A percentile compares a stretch with the other conserved stretches of the same genome.
phyloP scores from a whole-genome alignment of 2,329 filamentous ascomycete species.

The Hansfordia pulvinata region DNA sequence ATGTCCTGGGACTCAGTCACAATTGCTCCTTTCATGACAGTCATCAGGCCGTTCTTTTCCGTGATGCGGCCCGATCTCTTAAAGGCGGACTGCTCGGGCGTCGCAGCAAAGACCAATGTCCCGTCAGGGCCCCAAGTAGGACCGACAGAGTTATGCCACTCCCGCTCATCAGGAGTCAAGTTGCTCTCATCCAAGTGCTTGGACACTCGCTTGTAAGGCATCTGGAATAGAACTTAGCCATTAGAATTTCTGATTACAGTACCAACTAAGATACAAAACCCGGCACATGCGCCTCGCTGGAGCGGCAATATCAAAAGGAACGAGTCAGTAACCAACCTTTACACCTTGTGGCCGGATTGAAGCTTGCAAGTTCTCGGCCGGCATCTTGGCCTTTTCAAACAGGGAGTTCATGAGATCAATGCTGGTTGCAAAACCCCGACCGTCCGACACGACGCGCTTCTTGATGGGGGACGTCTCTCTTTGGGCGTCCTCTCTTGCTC shows the following conservation, averaged over 20 bases:
- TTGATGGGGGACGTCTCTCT: conserved; percentile 15
- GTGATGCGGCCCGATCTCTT: conserved; percentile 15
- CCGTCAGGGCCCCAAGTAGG: conserved; percentile 69
- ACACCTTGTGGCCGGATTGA: conserved; percentile 46
- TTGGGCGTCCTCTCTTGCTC: conserved; percentile 14
- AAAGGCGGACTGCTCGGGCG: conserved; percentile 15
- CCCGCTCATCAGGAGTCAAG: conserved; percentile 49
- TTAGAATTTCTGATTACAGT: conserved; percentile 17
- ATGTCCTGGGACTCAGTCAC: conserved; percentile 52
- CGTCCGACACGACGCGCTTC: conserved; percentile 25
- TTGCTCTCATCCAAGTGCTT: conserved; percentile 45
- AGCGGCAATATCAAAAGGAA: conserved; percentile 3
- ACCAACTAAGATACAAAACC: conserved; percentile 14
- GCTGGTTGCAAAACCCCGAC: conserved; percentile 65
- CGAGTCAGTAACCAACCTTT: conserved; percentile 63
- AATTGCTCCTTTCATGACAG: conserved; percentile 40
- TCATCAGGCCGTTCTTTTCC: conserved; percentile 33
- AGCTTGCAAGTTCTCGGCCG: conserved; percentile 37
- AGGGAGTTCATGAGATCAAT: conserved; percentile 96
- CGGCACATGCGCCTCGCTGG: conserved; percentile 5
- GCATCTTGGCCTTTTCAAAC: conserved; percentile 59
- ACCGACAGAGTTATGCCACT: conserved; percentile 61
- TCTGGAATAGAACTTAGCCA: conserved; percentile 50
- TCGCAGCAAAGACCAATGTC: conserved; percentile 52
- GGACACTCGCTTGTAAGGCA: conserved; percentile 74